These are phyloP conservation scores for Cercospora zeae-maydis DNA, from an alignment of 2,329 filamentous ascomycete genomes.

Conservation along the genomic window DNA sequence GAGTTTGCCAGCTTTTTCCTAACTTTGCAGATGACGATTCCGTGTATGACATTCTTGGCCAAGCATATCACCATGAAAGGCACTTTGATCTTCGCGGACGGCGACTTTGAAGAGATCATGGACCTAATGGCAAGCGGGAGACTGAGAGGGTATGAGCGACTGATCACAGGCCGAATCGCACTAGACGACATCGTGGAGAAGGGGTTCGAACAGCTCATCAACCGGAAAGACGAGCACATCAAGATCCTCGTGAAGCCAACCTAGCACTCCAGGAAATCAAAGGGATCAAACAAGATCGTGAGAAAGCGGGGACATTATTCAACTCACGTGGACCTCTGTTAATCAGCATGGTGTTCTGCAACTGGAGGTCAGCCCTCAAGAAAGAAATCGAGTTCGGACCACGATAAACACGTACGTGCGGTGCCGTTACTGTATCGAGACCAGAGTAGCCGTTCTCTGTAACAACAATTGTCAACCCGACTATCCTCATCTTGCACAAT, in stretches of 20 bases:
- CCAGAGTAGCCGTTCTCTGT: background rate
- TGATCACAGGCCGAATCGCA: conserved; percentile 19
- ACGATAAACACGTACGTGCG: background rate
- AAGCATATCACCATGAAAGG: conserved; percentile 25
- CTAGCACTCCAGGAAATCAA: background rate
- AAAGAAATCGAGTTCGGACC: background rate
- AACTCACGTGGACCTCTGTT: no score
- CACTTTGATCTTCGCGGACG: conserved; percentile 19
- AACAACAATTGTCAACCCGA: background rate
- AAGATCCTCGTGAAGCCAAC: conserved; percentile 21
- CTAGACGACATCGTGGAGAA: conserved; percentile 19
- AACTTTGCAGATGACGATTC: conserved; percentile 16
- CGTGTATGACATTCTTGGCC: conserved; percentile 16
- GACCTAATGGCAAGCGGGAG: conserved; percentile 18
- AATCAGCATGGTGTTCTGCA: background rate
- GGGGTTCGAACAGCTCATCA: conserved; percentile 19
- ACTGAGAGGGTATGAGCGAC: conserved; percentile 17
- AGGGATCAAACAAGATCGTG: background rate
- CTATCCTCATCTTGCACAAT: background rate
- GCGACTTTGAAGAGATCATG: conserved; percentile 18
- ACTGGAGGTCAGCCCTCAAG: background rate
- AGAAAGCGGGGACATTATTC: background rate
- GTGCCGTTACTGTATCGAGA: background rate
- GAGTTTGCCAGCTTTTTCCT: background rate
- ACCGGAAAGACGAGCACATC: conserved; percentile 20